phyloP scores from a whole-genome alignment of 2,329 filamentous ascomycete species.

The Coniochaeta sp. region DNA sequence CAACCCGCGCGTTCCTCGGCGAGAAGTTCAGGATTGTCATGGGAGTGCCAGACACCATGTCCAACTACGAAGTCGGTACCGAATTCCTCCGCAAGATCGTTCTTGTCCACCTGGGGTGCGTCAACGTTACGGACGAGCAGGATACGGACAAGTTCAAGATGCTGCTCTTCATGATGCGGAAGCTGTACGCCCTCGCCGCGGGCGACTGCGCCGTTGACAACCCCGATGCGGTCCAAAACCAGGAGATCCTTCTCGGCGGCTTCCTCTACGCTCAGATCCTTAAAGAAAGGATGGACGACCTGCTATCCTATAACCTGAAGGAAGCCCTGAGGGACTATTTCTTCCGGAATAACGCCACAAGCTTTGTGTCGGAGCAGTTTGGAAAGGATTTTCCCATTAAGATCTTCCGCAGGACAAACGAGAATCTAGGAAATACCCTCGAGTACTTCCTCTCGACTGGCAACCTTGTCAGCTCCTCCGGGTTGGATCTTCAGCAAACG shows the following conservation, averaged over 20 bases:
- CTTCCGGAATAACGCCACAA: conserved; percentile 49
- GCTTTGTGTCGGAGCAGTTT: conserved; percentile 74
- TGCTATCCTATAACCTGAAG: conserved; percentile 54
- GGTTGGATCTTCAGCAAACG: conserved; percentile 87
- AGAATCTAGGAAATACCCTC: conserved; percentile 78
- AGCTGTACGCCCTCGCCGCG: conserved; percentile 87
- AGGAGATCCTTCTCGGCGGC: conserved; percentile 88
- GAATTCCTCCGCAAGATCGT: conserved; percentile 89
- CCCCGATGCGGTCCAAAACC: conserved; percentile 92
- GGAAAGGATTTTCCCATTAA: conserved; percentile 69
- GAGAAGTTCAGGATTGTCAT: conserved; percentile 87
- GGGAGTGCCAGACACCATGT: conserved; percentile 74
- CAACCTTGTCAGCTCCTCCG: conserved; percentile 84
- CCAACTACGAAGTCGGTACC: conserved; percentile 81
- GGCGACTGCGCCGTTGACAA: conserved; percentile 93
- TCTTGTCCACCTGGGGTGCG: conserved; percentile 82
- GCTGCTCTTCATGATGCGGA: conserved; percentile 92
- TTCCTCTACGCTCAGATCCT: conserved; percentile 93
- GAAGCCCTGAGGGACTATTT: conserved; percentile 49
- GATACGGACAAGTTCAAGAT: conserved; percentile 90
- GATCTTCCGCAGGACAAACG: conserved; percentile 75
- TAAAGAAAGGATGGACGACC: conserved; percentile 91
- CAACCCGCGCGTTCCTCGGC: conserved; percentile 81
- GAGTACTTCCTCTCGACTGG: conserved; percentile 97
- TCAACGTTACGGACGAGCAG: conserved; percentile 75